A percentile compares a stretch with the other conserved stretches of the same genome.
phyloP scores from a whole-genome alignment of 495 filamentous ascomycete species.

The Xylaria curta region DNA sequence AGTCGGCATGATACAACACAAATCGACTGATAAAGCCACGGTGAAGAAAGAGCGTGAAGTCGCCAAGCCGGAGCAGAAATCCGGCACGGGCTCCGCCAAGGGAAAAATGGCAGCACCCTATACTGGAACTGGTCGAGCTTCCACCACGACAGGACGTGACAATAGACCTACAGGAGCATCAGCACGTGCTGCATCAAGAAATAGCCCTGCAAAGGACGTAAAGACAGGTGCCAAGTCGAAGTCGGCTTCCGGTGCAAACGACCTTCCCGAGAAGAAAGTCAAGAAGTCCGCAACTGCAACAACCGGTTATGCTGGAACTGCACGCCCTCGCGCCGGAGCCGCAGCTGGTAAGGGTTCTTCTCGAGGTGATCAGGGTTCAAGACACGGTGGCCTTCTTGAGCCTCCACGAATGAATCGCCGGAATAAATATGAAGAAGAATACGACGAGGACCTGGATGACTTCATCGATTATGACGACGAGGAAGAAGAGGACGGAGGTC shows the following conservation, averaged over 20 bases:
- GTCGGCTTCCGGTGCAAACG: conserved; percentile 28
- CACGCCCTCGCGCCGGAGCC: conserved; percentile 51
- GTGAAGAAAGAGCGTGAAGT: conserved; percentile 56
- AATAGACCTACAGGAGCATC: conserved; percentile 29
- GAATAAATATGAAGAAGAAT: conserved; percentile 59
- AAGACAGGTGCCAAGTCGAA: conserved; percentile 30
- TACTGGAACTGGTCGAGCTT: conserved; percentile 33
- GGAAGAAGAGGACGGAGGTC: conserved; percentile 50
- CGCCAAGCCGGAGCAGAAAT: conserved; percentile 45
- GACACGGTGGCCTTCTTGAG: conserved; percentile 40
- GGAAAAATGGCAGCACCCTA: conserved; percentile 34
- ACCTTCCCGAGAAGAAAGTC: conserved; percentile 54
- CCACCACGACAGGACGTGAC: conserved; percentile 32
- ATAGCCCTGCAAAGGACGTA: conserved; percentile 28
- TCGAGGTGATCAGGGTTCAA: conserved; percentile 29
- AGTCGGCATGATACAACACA: conserved; percentile 63
- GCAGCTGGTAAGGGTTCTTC: conserved; percentile 37
- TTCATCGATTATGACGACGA: conserved; percentile 64
- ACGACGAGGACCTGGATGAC: conserved; percentile 58
- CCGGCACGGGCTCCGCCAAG: conserved; percentile 24
- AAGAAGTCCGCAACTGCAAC: conserved; percentile 64
- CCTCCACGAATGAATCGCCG: conserved; percentile 42
- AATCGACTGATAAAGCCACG: conserved; percentile 51
- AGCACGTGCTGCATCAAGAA: conserved; percentile 31
- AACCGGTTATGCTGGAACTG: conserved; percentile 63